Evolutionary conservation across 176 grass and related monocot species (phyloP).

Genomic region (Bolboschoenus planiculmis): DNA sequence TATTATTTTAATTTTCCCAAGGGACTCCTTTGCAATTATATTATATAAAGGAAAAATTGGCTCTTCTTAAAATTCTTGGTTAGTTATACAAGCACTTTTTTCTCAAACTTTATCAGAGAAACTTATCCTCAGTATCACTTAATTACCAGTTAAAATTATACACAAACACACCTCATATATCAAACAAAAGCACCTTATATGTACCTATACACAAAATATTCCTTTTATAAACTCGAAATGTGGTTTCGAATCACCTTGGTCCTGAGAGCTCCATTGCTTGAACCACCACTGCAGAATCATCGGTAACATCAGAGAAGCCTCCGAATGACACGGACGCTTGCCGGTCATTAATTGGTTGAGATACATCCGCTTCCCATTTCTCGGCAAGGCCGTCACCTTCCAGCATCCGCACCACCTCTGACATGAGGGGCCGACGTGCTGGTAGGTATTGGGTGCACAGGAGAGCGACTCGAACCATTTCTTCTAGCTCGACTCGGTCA

Average conservation of each 20-base stretch:
- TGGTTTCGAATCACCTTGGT: constrained; percentile 45
- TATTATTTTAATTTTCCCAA: not conserved
- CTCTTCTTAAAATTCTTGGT: not conserved
- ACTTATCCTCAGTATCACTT: not conserved
- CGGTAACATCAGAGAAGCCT: constrained; percentile 58
- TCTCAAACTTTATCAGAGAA: not conserved
- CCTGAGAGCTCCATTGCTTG: constrained; percentile 84
- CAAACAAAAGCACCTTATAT: not conserved
- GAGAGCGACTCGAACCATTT: constrained; percentile 77
- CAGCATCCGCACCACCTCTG: constrained; percentile 76
- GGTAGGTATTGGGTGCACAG: constrained; percentile 81
- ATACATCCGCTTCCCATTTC: constrained; percentile 60
- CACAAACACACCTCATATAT: not conserved
- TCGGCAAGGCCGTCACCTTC: constrained; percentile 79
- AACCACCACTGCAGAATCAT: constrained; percentile 53
- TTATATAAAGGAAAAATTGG: not conserved
- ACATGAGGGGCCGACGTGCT: constrained; percentile 61
- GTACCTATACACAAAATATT: not conserved
- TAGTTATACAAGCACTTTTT: not conserved
- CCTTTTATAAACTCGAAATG: not conserved
- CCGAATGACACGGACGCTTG: not conserved
- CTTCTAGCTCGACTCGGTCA: constrained; percentile 66
- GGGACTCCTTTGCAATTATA: constrained; percentile 3
- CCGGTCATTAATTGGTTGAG: constrained; percentile 23
- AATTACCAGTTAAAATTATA: not conserved